These are phyloP conservation scores for Plectosphaerella cucumerina DNA, from an alignment of 2,329 filamentous ascomycete species.

Conservation along the genomic window DNA sequence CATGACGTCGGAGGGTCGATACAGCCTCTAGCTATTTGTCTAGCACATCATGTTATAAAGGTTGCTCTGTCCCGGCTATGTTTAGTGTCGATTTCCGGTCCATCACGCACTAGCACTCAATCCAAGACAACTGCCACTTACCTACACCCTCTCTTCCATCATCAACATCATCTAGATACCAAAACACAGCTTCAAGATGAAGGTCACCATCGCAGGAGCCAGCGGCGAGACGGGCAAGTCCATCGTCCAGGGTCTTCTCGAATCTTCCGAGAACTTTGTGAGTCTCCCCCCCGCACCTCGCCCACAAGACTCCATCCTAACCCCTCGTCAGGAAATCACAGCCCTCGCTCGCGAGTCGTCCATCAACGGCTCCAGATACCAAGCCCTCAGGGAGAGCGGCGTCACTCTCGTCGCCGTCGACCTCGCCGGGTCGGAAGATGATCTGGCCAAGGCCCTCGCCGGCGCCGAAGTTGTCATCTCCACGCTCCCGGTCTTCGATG, in stretches of 20 bases:
- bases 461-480: slow-evolving; percentile 42
- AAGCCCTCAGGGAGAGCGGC: slow-evolving; percentile 33
- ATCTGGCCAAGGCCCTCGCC: slow-evolving; percentile 33
- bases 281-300: neutral
- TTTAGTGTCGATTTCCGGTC: too few relatives aligned
- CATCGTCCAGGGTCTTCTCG: slow-evolving; percentile 32
- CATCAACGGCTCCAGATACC: slow-evolving; percentile 35
- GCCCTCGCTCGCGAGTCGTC: slow-evolving; percentile 42
- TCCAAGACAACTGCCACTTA: too few relatives aligned
- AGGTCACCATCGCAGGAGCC: slow-evolving; percentile 32
- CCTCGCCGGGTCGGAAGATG: slow-evolving; percentile 32
- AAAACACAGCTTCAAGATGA: slow-evolving; percentile 9
- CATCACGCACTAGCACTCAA: too few relatives aligned
- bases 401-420: slow-evolving; percentile 39
- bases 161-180: too few relatives aligned
- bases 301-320: neutral
- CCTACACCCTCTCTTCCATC: too few relatives aligned
- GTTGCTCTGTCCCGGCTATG: too few relatives aligned
- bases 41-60: too few relatives aligned
- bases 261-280: slow-evolving; percentile 21
- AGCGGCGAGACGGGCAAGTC: slow-evolving; percentile 34
- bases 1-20: too few relatives aligned
- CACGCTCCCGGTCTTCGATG: slow-evolving; percentile 26
- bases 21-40: too few relatives aligned
- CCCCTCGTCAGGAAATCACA: slow-evolving; percentile 34